phyloP scores from a whole-genome alignment of 768 basidiomycete genomes.

The Phaffia australis region DNA sequence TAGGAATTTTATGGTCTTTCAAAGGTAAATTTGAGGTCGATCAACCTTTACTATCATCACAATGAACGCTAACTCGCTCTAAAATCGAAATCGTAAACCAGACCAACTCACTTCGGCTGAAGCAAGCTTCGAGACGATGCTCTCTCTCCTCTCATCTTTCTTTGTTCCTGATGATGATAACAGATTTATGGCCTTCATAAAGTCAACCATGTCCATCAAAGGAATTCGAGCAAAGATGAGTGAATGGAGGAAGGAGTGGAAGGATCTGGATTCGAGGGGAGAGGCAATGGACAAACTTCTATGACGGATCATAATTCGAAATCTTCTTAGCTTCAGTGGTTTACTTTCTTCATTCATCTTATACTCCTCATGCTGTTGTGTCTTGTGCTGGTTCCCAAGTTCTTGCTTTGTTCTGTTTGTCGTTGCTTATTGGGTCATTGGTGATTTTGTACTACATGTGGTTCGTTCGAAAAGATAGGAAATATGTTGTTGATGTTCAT shows the following conservation, averaged over 20 bases:
- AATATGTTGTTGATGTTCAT: too few relatives aligned
- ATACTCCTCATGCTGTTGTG: background rate
- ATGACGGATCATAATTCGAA: constrained; percentile 61
- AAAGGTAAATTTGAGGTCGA: constrained; percentile 48
- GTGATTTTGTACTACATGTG: too few relatives aligned
- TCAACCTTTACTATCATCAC: background rate
- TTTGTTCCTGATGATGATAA: constrained; percentile 90
- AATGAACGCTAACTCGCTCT: background rate
- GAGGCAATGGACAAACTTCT: constrained; percentile 28
- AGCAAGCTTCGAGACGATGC: constrained; percentile 79
- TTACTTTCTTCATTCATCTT: too few relatives aligned
- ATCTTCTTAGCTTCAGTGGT: too few relatives aligned
- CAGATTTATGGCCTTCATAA: constrained; percentile 68
- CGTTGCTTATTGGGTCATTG: background rate
- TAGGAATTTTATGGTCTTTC: constrained; percentile 85
- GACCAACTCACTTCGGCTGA: constrained; percentile 69
- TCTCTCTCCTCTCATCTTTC: constrained; percentile 83
- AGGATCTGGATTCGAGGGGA: constrained; percentile 39
- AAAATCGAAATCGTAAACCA: constrained; percentile 34
- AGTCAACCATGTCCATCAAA: constrained; percentile 49
- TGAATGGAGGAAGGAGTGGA: constrained; percentile 74
- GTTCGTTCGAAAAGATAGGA: too few relatives aligned
- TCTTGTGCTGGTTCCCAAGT: constrained; percentile 12
- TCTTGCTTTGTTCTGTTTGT: background rate
- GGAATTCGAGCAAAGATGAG: constrained; percentile 61